Percentiles rank a stretch among this genome's conserved stretches.
Evolutionary conservation across 2,329 filamentous ascomycete genomes (phyloP).

Genomic region (Knufia petricola): DNA sequence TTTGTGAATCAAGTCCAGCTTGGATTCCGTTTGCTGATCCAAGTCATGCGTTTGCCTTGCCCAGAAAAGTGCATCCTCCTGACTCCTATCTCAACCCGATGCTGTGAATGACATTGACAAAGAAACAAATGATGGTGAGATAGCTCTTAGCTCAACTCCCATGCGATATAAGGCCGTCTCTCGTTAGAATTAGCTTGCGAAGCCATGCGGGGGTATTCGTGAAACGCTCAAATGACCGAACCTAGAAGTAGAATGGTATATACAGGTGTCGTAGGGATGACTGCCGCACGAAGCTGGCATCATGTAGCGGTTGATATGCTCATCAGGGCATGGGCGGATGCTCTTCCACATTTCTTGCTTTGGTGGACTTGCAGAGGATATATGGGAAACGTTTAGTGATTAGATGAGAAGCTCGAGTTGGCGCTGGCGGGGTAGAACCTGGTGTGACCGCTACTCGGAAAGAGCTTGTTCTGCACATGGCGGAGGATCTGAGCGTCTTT

Average conservation of each 20-base stretch:
- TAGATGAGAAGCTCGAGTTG: slow-evolving; percentile 6
- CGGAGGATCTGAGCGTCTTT: slow-evolving; percentile 66
- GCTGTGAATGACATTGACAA: not conserved
- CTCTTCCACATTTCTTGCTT: no score
- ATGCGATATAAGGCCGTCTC: slow-evolving; percentile 1
- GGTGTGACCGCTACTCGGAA: slow-evolving; percentile 16
- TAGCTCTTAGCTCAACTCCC: not conserved
- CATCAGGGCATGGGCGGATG: no score
- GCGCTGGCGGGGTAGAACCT: not conserved
- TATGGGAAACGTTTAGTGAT: not conserved
- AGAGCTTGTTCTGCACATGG: slow-evolving; percentile 38
- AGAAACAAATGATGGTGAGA: not conserved
- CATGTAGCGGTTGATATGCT: no score
- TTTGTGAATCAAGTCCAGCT: slow-evolving; percentile 4
- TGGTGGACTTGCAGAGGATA: not conserved
- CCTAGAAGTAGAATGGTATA: slow-evolving; percentile 1
- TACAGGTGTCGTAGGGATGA: not conserved
- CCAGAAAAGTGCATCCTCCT: not conserved
- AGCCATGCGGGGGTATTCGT: not conserved
- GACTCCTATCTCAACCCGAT: not conserved
- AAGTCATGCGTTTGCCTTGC: not conserved
- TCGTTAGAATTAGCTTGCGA: slow-evolving; percentile 7
- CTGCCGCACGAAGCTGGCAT: no score
- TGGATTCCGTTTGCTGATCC: not conserved
- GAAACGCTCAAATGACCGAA: slow-evolving; percentile 6